Evolutionary conservation across 2,329 filamentous ascomycete genomes (phyloP).

Genomic region (Fusarium pilosicola): DNA sequence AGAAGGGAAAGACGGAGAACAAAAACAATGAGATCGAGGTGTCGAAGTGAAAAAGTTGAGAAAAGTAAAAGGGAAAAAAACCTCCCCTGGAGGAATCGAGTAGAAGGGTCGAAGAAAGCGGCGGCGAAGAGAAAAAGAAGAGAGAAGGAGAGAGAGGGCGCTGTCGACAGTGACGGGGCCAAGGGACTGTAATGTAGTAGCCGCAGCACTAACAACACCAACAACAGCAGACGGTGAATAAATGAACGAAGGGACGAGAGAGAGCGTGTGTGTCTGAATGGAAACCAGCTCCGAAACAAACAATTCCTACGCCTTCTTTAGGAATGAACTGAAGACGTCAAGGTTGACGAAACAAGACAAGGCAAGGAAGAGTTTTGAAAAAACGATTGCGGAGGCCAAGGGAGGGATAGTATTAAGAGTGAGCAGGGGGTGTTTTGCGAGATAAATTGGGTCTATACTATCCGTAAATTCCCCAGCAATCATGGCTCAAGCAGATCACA

Average conservation of each 20-base stretch:
- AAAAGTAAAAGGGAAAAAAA: neutral
- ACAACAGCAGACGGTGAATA: neutral
- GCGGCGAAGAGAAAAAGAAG: conserved; percentile 14
- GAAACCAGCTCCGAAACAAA: conserved; percentile 39
- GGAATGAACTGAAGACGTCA: conserved; percentile 31
- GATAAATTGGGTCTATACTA: conserved; percentile 8
- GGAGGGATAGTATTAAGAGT: conserved; percentile 21
- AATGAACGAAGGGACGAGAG: neutral
- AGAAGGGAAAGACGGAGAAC: neutral
- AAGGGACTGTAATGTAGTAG: conserved; percentile 34
- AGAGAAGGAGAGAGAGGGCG: conserved; percentile 5
- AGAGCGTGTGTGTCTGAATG: neutral
- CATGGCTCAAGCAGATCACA: conserved; percentile 24
- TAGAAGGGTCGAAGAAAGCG: conserved; percentile 2
- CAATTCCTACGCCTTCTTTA: conserved; percentile 35
- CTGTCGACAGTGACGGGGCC: neutral
- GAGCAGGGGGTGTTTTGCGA: conserved; percentile 11
- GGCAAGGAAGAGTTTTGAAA: conserved; percentile 24
- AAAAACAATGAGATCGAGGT: conserved; percentile 12
- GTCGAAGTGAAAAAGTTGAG: conserved; percentile 10
- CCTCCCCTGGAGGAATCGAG: conserved; percentile 35
- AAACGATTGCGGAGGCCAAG: conserved; percentile 15
- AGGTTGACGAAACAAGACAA: conserved; percentile 21
- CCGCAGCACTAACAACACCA: neutral
- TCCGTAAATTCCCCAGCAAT: conserved; percentile 36